Base-by-base conservation (phyloP, 108 stramenopile species). In the Pseudonitzschia pungens region DNA sequence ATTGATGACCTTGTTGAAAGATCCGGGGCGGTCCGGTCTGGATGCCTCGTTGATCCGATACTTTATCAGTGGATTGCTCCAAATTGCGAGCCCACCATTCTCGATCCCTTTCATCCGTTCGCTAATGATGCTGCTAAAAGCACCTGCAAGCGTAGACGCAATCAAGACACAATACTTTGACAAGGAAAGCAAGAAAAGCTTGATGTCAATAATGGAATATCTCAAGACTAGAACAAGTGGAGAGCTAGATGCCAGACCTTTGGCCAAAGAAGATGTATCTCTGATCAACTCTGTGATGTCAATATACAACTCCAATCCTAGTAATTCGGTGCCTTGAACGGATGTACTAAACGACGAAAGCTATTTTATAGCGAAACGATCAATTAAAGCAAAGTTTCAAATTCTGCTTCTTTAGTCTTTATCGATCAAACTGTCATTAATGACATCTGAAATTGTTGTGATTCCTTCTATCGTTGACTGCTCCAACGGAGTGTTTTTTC, bases 11-110 rank as follows among this genome's bases (percentile, higher is more conserved):
- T 81, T 81, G 60, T 70, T 94, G 24, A 65, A 83, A 56, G 78
- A 88, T 51, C 33, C 72, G 18, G 85, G 80, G 10, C 68, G 73
- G 4, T 80, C 89, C 7, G 74, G 81, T 60, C 70, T 95, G 76
- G 93, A 92, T 68, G 85, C 93, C 12, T 83, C 91, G 6, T 78
- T 95, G 42, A 59, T 91, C 14, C 77, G 93, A 12, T 95, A 95
- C 71, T 92, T 95, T 72, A 69, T 91, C 18, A 64, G 78, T 54
- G 89, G 90, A 26, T 28, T 89, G 52, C 73, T 95, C 40, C 86
- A 92, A 43, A 74, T 89, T 24, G 76, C 86, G 7, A 71, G 71
- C 28, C 87, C 86, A 26, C 90, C 93, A 6, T 84, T 87, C 54
- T 92, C 93, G 9, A 32, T 87, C 2, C 75, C 83, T 9, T 89